Base-by-base conservation (phyloP, 116 monocot genomes). In the Zostera marina region DNA sequence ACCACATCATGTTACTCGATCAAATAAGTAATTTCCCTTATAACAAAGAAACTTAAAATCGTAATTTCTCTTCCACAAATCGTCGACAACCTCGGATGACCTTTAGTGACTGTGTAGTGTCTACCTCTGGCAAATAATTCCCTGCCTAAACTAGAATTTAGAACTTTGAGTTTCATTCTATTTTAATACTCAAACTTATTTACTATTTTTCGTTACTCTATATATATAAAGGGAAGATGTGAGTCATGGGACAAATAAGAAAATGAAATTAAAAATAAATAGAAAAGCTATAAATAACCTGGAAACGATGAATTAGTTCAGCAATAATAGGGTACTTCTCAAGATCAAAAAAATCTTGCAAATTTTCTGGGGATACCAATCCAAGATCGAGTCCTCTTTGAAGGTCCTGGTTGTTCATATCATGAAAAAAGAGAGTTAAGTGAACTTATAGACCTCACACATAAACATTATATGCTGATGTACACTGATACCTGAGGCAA, bases 261-360 rank as follows among this genome's bases (percentile, higher is more conserved):
- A 12, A 54, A 54, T 8, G 54, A 24, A 54, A 10, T 23, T 23
- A 54, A 47, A 12, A 14, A 43, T 65, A 20, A 43, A 15, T 5
- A 42, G 44, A 44, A 60, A 4, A 38, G 22, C 54, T 40, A 55
- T 23, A 23, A 20, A 46, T 10, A 44, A 88, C 88, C 72, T 94
- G 84, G 78, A 94, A 96, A 4, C 76, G 72, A 56, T 96, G 79
- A 62, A 85, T 82, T 8, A 96, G 85, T 73, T 85, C 85, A 41
- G 88, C 62, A 52, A 88, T 79, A 62, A 96, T 9, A 67, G 94
- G 94, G 71, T 85, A 96, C 48, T 88, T 56, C 64, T 96, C 94
- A 17, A 96, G 94, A 61, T 96, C 89, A 66, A 94, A 88, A 73
- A 88, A 84, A 73, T 88, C 88, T 43, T 94, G 94, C 46, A 94